Percentiles rank a stretch among this genome's conserved stretches.
Conservation (phyloP, 345 rosid genomes). For the Linum lewisii region DNA sequence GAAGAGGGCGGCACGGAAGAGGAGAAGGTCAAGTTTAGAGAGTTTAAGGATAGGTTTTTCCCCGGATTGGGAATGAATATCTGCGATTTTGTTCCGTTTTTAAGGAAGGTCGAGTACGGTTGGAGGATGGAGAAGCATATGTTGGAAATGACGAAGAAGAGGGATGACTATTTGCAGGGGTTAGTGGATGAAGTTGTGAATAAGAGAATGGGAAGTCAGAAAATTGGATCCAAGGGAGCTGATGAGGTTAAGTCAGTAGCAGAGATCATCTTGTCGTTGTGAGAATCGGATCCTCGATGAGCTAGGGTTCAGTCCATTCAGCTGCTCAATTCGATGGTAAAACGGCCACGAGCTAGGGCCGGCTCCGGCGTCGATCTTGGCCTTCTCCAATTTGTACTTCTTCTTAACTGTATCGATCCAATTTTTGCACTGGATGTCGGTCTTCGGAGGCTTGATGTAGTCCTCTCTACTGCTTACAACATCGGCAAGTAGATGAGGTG, state of each 20-base stretch:
- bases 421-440: too few relatives aligned
- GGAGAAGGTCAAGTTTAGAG: neutral
- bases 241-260: slow-evolving; percentile 19
- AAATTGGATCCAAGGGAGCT: neutral
- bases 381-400: too few relatives aligned
- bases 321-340: too few relatives aligned
- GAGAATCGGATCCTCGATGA: slow-evolving; percentile 44
- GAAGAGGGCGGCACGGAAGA: slow-evolving; percentile 18
- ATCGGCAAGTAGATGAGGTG: too few relatives aligned
- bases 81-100: neutral
- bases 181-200: neutral
- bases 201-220: neutral
- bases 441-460: too few relatives aligned
- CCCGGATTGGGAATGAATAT: neutral
- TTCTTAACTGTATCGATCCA: too few relatives aligned
- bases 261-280: slow-evolving; percentile 31
- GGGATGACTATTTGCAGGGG: neutral
- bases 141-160: neutral
- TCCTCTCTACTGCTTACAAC: too few relatives aligned
- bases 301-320: too few relatives aligned
- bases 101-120: neutral
- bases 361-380: too few relatives aligned
- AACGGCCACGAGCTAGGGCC: too few relatives aligned
- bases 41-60: neutral
- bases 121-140: neutral